Conservation (phyloP, 1,284 basidiomycete genomes). For the Polyporus tsugae region DNA sequence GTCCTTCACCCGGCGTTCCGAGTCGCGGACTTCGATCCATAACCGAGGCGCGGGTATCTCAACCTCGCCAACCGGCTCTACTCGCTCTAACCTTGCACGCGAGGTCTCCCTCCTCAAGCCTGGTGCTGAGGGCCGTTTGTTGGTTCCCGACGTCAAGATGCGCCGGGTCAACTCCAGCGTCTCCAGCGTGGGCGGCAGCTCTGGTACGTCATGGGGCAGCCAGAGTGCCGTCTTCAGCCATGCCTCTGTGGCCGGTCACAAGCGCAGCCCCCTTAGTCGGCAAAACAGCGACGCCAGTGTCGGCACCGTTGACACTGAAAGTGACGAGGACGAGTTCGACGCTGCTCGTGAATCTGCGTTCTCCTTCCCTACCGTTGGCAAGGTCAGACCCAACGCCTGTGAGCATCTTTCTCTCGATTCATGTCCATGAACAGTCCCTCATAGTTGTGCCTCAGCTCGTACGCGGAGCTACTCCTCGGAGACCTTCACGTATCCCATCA, state of each 20-base stretch:
- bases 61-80: conserved; percentile 42
- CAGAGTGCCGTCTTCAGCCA: conserved; percentile 24
- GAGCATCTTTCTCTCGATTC: conserved; percentile 11
- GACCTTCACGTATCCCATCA: conserved; percentile 68
- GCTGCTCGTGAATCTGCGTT: conserved; percentile 22
- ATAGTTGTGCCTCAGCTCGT: conserved; percentile 50
- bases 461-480: conserved; percentile 75
- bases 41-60: conserved; percentile 37
- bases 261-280: conserved; percentile 52
- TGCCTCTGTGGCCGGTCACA: conserved; percentile 27
- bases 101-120: conserved; percentile 62
- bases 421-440: conserved; percentile 23
- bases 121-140: conserved; percentile 68
- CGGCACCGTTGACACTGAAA: conserved; percentile 44
- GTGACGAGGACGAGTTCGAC: conserved; percentile 44
- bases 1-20: conserved; percentile 58
- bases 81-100: conserved; percentile 39
- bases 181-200: conserved; percentile 36
- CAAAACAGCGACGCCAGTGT: conserved; percentile 44
- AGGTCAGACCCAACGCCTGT: conserved; percentile 42
- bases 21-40: conserved; percentile 53
- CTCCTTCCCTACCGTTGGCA: conserved; percentile 35
- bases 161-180: conserved; percentile 43
- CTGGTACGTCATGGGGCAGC: conserved; percentile 35
- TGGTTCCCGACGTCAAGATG: conserved; percentile 71